Evolutionary conservation across 495 filamentous ascomycete genomes (phyloP).

Genomic region (Sporormia fimetaria): DNA sequence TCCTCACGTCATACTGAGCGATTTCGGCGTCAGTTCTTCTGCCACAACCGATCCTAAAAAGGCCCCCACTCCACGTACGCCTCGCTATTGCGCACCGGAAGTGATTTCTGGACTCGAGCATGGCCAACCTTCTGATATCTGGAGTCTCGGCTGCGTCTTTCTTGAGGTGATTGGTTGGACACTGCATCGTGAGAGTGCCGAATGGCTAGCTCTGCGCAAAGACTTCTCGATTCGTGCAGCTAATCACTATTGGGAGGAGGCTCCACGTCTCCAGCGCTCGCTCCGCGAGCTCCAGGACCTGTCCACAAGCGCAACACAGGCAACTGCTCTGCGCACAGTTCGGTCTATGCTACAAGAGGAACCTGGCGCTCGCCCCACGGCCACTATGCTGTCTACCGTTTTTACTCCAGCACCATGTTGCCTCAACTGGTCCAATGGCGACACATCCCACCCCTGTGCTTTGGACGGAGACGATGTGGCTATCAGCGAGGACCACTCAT

Average conservation of each 20-base stretch:
- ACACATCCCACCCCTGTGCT: conserved; percentile 15
- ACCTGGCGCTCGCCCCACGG: conserved; percentile 15
- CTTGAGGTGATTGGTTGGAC: conserved; percentile 21
- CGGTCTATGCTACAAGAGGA: conserved; percentile 16
- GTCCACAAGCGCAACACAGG: not conserved
- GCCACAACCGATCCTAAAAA: not conserved
- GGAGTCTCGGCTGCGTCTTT: conserved; percentile 26
- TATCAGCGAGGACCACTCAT: no score
- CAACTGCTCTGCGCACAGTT: conserved; percentile 8
- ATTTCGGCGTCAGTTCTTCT: conserved; percentile 23
- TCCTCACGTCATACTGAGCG: conserved; percentile 20
- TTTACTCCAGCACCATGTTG: conserved; percentile 23
- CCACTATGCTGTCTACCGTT: conserved; percentile 11
- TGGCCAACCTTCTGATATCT: conserved; percentile 22
- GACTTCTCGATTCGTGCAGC: conserved; percentile 13
- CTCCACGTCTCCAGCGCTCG: conserved; percentile 12
- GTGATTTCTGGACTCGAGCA: conserved; percentile 7
- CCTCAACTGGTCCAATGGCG: conserved; percentile 21
- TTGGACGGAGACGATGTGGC: no score
- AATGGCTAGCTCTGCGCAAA: conserved; percentile 14
- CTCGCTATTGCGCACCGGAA: conserved; percentile 25
- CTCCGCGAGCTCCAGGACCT: conserved; percentile 7
- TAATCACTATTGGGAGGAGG: conserved; percentile 22
- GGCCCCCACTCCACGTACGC: conserved; percentile 12
- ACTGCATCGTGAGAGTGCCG: conserved; percentile 1